These are phyloP conservation scores for Hypericum perforatum DNA, from an alignment of 345 rosid genomes.

Conservation along the genomic window DNA sequence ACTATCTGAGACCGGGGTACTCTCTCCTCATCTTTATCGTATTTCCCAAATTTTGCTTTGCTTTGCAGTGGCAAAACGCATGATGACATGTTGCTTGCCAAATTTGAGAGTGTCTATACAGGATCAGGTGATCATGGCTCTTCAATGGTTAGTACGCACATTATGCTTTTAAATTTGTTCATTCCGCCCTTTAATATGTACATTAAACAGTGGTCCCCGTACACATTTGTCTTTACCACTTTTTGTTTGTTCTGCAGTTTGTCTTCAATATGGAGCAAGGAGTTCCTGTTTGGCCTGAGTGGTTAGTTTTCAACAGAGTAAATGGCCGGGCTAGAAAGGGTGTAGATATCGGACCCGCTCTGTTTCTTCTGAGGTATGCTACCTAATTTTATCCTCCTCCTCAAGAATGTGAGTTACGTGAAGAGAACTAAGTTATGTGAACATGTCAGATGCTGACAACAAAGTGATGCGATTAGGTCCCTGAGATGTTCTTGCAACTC, in stretches of 20 bases:
- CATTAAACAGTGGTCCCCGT: slow-evolving; percentile 9
- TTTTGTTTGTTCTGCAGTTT: slow-evolving; percentile 34
- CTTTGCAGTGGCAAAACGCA: slow-evolving; percentile 67
- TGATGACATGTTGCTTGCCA: slow-evolving; percentile 70
- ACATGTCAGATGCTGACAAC: too few species aligned
- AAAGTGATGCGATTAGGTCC: too few species aligned
- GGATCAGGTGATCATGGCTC: slow-evolving; percentile 91
- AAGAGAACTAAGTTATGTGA: too few species aligned
- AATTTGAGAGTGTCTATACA: slow-evolving; percentile 73
- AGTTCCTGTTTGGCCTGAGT: slow-evolving; percentile 72
- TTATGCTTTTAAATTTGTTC: background rate
- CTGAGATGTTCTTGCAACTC: too few species aligned
- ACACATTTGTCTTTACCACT: slow-evolving; percentile 9
- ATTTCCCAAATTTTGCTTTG: slow-evolving; percentile 11
- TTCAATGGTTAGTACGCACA: slow-evolving; percentile 57
- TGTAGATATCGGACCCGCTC: slow-evolving; percentile 66
- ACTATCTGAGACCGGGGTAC: too few species aligned
- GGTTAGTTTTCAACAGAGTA: slow-evolving; percentile 82
- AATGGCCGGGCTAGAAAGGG: slow-evolving; percentile 80
- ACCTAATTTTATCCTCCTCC: background rate
- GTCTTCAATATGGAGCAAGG: slow-evolving; percentile 90
- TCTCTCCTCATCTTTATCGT: too few species aligned
- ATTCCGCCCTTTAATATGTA: background rate
- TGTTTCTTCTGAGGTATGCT: slow-evolving; percentile 54
- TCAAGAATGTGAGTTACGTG: too few species aligned